Base-by-base conservation (phyloP, 108 stramenopile genomes). In the Ochromonas danica region DNA sequence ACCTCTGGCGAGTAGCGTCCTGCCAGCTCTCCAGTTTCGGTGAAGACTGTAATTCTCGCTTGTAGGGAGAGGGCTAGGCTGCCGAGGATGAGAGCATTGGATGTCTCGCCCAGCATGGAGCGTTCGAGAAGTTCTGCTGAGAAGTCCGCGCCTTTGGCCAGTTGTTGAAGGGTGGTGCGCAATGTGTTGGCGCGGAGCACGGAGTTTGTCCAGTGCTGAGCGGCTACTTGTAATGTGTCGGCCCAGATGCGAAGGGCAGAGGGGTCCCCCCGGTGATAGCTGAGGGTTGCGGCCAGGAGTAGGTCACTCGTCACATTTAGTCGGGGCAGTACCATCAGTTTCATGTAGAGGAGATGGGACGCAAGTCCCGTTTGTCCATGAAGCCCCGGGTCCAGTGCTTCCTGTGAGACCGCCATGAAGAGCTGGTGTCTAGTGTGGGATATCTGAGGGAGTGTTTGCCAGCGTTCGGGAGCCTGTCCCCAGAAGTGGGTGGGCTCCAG, bases 41-140 rank as follows among this genome's bases (percentile, higher is more conserved):
- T 57, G 51, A 57, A 57, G 51, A 57, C 51, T 57, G 51, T 57
- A 57, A 57, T 57, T 57, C 51, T 57, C 51, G 51, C 51, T 57
- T 57, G 51, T 57, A 57, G 51, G 51, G 51, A 57, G 51, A 57
- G 51, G 51, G 51, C 51, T 57, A 57, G 51, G 51, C 51, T 57
- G 51, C 51, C 51, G 51, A 57, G 51, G 51, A 57, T 57, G 51
- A 57, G 51, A 57, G 51, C 51, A 57, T 57, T 57, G 51, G 51
- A 57, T 57, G 51, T 57, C 51, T 57, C 51, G 51, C 51, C 51
- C 51, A 57, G 51, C 51, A 57, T 57, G 51, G 51, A 57, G 51
- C 51, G 51, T 57, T 57, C 51, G 51, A 57, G 51, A 57, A 57
- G 51, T 57, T 57, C 51, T 57, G 51, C 51, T 57, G 51, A 57